phyloP scores from a whole-genome alignment of 179 eudicot genomes.

The Sideroxylon spinosum region DNA sequence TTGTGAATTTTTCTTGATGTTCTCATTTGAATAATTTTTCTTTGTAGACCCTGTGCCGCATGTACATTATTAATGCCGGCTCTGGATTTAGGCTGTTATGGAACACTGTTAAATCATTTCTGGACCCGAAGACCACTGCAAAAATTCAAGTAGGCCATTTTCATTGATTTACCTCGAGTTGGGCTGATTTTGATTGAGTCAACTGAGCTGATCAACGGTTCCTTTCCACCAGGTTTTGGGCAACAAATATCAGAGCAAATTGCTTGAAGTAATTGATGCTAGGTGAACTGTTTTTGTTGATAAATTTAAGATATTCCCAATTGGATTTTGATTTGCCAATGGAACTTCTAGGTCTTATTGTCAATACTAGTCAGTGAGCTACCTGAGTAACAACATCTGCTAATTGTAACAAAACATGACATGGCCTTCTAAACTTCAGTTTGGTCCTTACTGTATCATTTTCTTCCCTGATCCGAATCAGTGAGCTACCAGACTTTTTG shows the following conservation, averaged over 20 bases:
- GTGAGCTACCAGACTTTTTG: constrained; percentile 63
- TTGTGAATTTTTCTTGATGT: background rate
- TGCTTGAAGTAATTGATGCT: constrained; percentile 86
- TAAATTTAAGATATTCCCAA: background rate
- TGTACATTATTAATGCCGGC: constrained; percentile 97
- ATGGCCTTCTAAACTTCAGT: background rate
- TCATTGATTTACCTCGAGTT: background rate
- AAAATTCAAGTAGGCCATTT: constrained; percentile 65
- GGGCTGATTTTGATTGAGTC: background rate
- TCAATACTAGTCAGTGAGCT: background rate
- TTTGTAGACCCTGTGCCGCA: constrained; percentile 67
- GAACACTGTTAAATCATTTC: constrained; percentile 90
- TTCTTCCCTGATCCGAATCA: constrained; percentile 19
- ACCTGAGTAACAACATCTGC: background rate
- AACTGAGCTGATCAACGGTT: constrained; percentile 4
- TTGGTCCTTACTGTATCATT: constrained; percentile 14
- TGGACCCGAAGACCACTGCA: constrained; percentile 92
- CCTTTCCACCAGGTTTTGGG: constrained; percentile 64
- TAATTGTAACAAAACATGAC: constrained; percentile 5
- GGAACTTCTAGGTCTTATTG: background rate
- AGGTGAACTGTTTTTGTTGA: constrained; percentile 36
- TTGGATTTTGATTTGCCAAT: background rate
- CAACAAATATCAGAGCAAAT: constrained; percentile 86
- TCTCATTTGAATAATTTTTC: constrained; percentile 9
- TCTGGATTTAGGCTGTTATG: constrained; percentile 92